Conservation (phyloP, 768 basidiomycete genomes). For the Cystofilobasidium macerans region DNA sequence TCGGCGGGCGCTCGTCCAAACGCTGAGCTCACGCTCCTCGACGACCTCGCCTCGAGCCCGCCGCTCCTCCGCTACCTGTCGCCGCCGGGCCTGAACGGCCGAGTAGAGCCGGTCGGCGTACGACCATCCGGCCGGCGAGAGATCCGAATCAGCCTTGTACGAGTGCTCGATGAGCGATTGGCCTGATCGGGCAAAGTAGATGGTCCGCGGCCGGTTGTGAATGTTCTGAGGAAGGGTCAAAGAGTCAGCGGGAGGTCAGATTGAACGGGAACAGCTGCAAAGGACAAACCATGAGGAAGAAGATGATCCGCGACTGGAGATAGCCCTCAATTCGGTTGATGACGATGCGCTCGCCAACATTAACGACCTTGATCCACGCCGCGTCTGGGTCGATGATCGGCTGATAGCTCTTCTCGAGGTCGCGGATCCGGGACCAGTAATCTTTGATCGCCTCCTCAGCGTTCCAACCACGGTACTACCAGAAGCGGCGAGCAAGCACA, state of each 20-base stretch:
- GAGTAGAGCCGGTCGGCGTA: conserved; percentile 83
- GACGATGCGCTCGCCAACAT: conserved; percentile 93
- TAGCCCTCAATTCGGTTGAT: conserved; percentile 52
- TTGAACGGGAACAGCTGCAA: too few species aligned
- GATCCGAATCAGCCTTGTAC: conserved; percentile 94
- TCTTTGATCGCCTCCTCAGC: conserved; percentile 84
- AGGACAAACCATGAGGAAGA: conserved; percentile 71
- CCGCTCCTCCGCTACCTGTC: conserved; percentile 61
- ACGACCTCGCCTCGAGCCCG: conserved; percentile 44
- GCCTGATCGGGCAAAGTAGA: conserved; percentile 96
- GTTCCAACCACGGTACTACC: conserved; percentile 82
- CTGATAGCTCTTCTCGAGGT: conserved; percentile 80
- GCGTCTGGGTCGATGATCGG: conserved; percentile 81
- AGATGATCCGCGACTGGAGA: conserved; percentile 76
- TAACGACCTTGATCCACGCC: conserved; percentile 89
- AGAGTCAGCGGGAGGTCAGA: neutral
- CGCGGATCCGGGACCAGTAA: conserved; percentile 76
- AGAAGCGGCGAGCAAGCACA: neutral
- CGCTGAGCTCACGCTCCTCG: conserved; percentile 32
- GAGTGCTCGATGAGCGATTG: conserved; percentile 97
- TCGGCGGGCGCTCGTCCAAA: conserved; percentile 93
- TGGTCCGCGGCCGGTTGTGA: conserved; percentile 81
- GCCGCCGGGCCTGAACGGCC: conserved; percentile 73
- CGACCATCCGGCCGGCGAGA: conserved; percentile 90
- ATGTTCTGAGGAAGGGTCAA: conserved; percentile 50